phyloP scores from a whole-genome alignment of 169 alveolate species.

The Blepharisma undulans region DNA sequence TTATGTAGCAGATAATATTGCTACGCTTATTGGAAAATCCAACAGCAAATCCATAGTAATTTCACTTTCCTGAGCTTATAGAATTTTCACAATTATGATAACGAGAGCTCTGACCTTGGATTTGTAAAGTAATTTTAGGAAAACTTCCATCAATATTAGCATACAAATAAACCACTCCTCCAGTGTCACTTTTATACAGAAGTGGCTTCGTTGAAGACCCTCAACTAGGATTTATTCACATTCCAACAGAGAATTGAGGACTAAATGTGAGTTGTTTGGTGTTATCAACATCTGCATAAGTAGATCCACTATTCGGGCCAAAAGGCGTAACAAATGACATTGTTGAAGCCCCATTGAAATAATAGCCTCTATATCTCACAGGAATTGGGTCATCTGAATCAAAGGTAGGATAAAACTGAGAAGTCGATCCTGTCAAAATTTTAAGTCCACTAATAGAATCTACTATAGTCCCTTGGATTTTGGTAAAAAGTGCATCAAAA shows the following conservation, averaged over 20 bases:
- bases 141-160: background rate
- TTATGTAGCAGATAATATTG: background rate
- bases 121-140: background rate
- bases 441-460: conserved; percentile 9
- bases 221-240: background rate
- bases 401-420: conserved; percentile 18
- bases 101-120: background rate
- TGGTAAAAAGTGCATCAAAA: background rate
- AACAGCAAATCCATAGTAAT: background rate
- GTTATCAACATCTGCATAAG: background rate
- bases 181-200: background rate
- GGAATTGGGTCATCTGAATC: conserved; percentile 22
- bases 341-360: background rate
- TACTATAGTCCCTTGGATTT: background rate
- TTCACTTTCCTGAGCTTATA: background rate
- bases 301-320: too few relatives aligned
- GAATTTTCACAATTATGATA: background rate
- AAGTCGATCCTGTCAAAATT: conserved; percentile 24
- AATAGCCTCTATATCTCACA: conserved; percentile 9
- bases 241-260: background rate
- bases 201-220: background rate
- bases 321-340: background rate
- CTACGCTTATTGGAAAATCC: background rate
- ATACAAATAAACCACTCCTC: background rate
- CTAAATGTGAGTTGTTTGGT: background rate